A percentile compares a stretch with the other conserved stretches of the same genome.
Conservation (phyloP, 2,329 filamentous ascomycete species). For the Zalaria obscura region DNA sequence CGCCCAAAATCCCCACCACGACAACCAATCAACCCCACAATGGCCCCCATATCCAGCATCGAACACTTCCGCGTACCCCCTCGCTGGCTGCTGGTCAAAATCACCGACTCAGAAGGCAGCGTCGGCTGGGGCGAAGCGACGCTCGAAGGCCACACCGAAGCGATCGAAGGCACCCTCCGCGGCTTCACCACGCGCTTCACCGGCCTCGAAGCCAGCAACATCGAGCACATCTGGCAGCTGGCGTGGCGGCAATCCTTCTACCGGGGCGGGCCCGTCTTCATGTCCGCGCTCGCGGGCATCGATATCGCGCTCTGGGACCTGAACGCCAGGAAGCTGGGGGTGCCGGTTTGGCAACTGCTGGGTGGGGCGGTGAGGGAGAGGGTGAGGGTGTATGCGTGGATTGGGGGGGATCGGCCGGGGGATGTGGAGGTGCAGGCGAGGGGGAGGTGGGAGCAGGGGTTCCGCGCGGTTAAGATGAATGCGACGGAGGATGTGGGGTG, state of each 20-base stretch:
- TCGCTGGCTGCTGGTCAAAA: slow-evolving; percentile 63
- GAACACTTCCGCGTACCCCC: slow-evolving; percentile 65
- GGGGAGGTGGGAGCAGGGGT: slow-evolving; percentile 44
- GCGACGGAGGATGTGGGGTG: slow-evolving; percentile 60
- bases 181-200: slow-evolving; percentile 47
- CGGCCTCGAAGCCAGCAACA: slow-evolving; percentile 58
- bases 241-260: slow-evolving; percentile 60
- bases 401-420: slow-evolving; percentile 54
- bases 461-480: slow-evolving; percentile 62
- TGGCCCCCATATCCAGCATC: slow-evolving; percentile 50
- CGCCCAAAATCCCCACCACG: not conserved
- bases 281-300: slow-evolving; percentile 61
- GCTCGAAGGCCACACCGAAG: slow-evolving; percentile 56
- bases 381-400: slow-evolving; percentile 61
- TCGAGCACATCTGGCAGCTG: slow-evolving; percentile 66
- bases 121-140: slow-evolving; percentile 61
- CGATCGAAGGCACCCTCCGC: slow-evolving; percentile 58
- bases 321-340: slow-evolving; percentile 50
- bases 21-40: slow-evolving; percentile 15
- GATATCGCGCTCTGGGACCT: slow-evolving; percentile 70
- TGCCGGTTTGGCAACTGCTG: slow-evolving; percentile 58
- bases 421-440: slow-evolving; percentile 41
- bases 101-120: slow-evolving; percentile 49
- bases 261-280: slow-evolving; percentile 61
- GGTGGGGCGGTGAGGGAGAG: slow-evolving; percentile 59